Base-by-base conservation (phyloP, 352 stramenopile genomes). In the Peronosclerospora sorghi region DNA sequence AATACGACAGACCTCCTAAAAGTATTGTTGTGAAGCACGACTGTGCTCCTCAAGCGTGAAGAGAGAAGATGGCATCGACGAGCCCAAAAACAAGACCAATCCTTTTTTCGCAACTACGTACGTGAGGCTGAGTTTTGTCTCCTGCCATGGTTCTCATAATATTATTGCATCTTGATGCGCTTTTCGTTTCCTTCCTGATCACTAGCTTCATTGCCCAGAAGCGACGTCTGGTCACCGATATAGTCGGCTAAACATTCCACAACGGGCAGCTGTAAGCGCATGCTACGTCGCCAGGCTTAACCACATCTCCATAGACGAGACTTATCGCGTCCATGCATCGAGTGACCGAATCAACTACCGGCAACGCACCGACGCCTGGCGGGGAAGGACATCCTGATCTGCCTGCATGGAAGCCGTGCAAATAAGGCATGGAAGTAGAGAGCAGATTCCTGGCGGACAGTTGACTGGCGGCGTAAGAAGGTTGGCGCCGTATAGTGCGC, bases 401-500 rank as follows among this genome's bases (percentile, higher is more conserved):
- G 74, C 62, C 60, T 94, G 87, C 86, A 97, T 97, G 35, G 76
- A 88, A 12, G 75, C 53, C 14, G 90, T 86, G 38, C 84, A 77
- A 48, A 95, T 79, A 24, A 98, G 85, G 62, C 90, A 97, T 6
- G 93, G 90, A 38, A 98, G 59, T 41, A 98, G 46, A 48, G 83
- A 95, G 55, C 93, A 98, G 13, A 96, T 56, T 89, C 88, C 97
- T 30, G 85, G 86, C 5, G 93, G 93, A 49, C 90, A 97, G 51
- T 96, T 80, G 2, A 96, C 71, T 1, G 93, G 93, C 26, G 86
- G 83, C 32, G 74, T 79, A 42, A 97, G 75, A 30, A 75, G 68
- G 59, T 98, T 98, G 27, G 87, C 65, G 20, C 83, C 86, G 59
- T 85, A 80, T 15, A 86, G 45, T 13, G 56, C 35, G 18, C 73